Conservation (phyloP, 73 alveolate genomes). For the Uronychia binucleata region DNA sequence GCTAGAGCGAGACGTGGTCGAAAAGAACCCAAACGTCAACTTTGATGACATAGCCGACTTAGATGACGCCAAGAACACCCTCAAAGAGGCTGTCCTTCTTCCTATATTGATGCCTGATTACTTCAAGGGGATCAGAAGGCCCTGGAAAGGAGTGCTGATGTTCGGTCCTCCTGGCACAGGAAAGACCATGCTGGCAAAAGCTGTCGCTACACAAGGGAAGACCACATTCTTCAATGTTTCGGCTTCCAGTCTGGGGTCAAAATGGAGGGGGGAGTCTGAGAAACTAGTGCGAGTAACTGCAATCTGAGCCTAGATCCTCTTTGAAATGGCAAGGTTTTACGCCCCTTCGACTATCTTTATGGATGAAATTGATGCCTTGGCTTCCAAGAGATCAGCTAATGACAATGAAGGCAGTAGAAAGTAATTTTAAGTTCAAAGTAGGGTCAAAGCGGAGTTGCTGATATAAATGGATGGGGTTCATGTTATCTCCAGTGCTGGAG, state of each 20-base stretch:
- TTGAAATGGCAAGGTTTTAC: slow-evolving; percentile 89
- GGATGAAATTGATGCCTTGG: slow-evolving; percentile 87
- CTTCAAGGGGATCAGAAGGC: slow-evolving; percentile 87
- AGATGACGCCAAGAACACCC: slow-evolving; percentile 86
- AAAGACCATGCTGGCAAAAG: slow-evolving; percentile 91
- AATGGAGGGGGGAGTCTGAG: slow-evolving; percentile 93
- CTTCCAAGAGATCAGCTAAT: slow-evolving; percentile 63
- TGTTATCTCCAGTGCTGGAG: slow-evolving; percentile 65
- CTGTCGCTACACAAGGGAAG: slow-evolving; percentile 96
- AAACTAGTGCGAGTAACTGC: slow-evolving; percentile 75
- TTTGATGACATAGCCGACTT: slow-evolving; percentile 96
- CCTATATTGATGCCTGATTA: slow-evolving; percentile 78
- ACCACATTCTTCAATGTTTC: slow-evolving; percentile 96
- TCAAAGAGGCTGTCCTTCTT: slow-evolving; percentile 87
- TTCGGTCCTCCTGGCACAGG: slow-evolving; percentile 93
- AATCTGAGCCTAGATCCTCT: slow-evolving; percentile 16
- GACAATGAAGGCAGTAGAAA: slow-evolving; percentile 80
- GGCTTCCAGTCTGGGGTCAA: slow-evolving; percentile 79
- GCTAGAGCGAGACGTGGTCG: slow-evolving; percentile 91
- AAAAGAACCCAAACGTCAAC: slow-evolving; percentile 79
- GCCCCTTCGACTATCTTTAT: slow-evolving; percentile 86
- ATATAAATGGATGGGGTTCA: slow-evolving; percentile 89
- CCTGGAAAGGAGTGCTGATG: slow-evolving; percentile 90
- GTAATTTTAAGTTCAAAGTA: not conserved
- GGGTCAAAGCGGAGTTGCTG: slow-evolving; percentile 82